These are phyloP conservation scores for Aspergillus fructus DNA, from an alignment of 2,329 filamentous ascomycete species.

Conservation along the genomic window DNA sequence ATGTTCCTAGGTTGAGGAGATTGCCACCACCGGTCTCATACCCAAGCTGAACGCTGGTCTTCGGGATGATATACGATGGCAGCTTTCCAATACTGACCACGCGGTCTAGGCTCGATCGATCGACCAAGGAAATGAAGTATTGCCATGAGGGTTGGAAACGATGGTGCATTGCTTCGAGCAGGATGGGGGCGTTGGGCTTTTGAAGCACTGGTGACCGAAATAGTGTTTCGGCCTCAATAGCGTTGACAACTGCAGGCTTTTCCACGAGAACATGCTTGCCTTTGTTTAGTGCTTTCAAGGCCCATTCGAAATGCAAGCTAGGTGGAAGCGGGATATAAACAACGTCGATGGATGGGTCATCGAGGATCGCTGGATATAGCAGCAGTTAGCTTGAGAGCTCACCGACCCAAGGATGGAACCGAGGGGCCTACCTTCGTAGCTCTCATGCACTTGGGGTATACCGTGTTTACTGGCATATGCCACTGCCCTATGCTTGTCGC, in stretches of 20 bases:
- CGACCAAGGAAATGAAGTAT: constrained; percentile 30
- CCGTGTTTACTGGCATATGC: constrained; percentile 53
- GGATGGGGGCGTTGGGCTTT: constrained; percentile 40
- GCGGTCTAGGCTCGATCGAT: not conserved
- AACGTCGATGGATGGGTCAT: constrained; percentile 31
- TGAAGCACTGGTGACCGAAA: constrained; percentile 15
- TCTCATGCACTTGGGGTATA: constrained; percentile 41
- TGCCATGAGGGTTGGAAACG: constrained; percentile 53
- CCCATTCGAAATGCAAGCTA: constrained; percentile 46
- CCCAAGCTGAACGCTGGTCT: constrained; percentile 46
- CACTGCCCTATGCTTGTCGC: constrained; percentile 47
- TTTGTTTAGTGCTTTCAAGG: constrained; percentile 47
- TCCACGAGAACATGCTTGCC: constrained; percentile 59
- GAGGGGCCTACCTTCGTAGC: not conserved
- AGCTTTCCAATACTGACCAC: constrained; percentile 17
- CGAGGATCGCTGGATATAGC: constrained; percentile 15
- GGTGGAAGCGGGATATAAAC: constrained; percentile 53
- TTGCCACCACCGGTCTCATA: constrained; percentile 46
- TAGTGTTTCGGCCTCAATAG: constrained; percentile 40
- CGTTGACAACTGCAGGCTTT: constrained; percentile 53
- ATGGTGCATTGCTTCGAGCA: constrained; percentile 56
- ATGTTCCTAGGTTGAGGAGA: constrained; percentile 39
- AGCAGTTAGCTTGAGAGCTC: not conserved
- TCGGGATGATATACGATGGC: constrained; percentile 36
- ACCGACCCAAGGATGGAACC: not conserved